Evolutionary conservation across 306 rosid genomes (phyloP).

Genomic region (Gynostemma pentaphyllum): DNA sequence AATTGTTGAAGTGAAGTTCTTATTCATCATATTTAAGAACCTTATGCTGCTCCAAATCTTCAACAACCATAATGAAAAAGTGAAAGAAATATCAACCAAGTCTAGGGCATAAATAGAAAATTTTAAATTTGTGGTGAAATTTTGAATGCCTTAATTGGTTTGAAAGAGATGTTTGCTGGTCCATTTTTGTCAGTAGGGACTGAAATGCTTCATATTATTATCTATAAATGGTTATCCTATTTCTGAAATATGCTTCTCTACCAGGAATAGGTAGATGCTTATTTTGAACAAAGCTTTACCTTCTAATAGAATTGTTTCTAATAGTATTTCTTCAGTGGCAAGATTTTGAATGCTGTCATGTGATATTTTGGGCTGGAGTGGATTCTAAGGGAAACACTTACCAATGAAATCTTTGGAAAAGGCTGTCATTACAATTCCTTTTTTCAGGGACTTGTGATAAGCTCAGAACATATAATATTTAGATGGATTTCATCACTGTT

Average conservation of each 20-base stretch:
- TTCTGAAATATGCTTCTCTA: background rate
- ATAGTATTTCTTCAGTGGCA: background rate
- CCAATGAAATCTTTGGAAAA: too few species aligned
- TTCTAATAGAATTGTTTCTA: background rate
- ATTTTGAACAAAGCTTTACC: background rate
- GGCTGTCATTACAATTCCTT: too few species aligned
- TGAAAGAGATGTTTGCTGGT: background rate
- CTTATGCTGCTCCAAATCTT: background rate
- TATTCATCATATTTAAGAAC: background rate
- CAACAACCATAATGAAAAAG: background rate
- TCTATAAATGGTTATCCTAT: constrained; percentile 6
- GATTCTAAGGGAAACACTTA: background rate
- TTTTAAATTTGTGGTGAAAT: background rate
- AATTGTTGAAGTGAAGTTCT: background rate
- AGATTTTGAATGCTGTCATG: background rate
- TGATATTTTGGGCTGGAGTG: background rate
- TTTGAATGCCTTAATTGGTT: background rate
- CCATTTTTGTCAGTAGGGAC: constrained; percentile 6
- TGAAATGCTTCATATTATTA: constrained; percentile 9
- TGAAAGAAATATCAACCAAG: too few species aligned
- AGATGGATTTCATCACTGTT: too few species aligned
- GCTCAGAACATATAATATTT: too few species aligned
- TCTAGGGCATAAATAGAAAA: too few species aligned
- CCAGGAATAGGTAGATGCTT: background rate
- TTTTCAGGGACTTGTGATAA: too few species aligned